Evolutionary conservation across 306 rosid species (phyloP).

Genomic region (Lagenaria siceraria): DNA sequence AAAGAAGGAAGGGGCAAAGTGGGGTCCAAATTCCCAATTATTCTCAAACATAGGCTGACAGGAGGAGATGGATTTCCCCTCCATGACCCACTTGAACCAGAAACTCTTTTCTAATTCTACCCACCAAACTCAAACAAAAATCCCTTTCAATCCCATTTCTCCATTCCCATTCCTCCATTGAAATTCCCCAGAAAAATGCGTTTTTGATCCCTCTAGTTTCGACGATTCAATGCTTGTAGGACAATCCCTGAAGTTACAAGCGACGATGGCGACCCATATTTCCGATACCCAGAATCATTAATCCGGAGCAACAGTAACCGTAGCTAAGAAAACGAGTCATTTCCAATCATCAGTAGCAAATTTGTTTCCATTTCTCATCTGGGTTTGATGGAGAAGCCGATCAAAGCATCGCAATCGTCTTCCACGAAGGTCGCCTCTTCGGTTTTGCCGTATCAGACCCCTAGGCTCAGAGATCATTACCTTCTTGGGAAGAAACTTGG

Average conservation of each 20-base stretch:
- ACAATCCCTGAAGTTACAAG: not conserved
- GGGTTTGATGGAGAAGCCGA: slow-evolving; percentile 13
- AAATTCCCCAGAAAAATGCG: not conserved
- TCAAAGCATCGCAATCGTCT: slow-evolving; percentile 32
- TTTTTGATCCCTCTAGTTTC: not conserved
- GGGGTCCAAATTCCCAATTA: not conserved
- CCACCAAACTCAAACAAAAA: not conserved
- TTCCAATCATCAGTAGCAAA: not conserved
- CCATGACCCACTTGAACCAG: not conserved
- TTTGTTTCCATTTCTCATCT: not conserved
- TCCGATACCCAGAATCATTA: not conserved
- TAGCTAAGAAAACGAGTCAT: not conserved
- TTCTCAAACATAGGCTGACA: not conserved
- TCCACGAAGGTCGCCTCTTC: slow-evolving; percentile 2
- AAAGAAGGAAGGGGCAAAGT: not conserved
- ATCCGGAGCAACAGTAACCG: not conserved
- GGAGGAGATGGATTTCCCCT: not conserved
- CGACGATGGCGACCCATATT: not conserved
- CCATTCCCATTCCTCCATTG: not conserved
- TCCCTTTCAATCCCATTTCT: not conserved
- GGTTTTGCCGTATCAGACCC: slow-evolving; percentile 63
- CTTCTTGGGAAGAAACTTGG: slow-evolving; percentile 74
- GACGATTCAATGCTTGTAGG: not conserved
- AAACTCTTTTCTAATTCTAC: not conserved
- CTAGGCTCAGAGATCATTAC: slow-evolving; percentile 59